Base-by-base conservation (phyloP, 441 rosid genomes). In the Croton setiger region DNA sequence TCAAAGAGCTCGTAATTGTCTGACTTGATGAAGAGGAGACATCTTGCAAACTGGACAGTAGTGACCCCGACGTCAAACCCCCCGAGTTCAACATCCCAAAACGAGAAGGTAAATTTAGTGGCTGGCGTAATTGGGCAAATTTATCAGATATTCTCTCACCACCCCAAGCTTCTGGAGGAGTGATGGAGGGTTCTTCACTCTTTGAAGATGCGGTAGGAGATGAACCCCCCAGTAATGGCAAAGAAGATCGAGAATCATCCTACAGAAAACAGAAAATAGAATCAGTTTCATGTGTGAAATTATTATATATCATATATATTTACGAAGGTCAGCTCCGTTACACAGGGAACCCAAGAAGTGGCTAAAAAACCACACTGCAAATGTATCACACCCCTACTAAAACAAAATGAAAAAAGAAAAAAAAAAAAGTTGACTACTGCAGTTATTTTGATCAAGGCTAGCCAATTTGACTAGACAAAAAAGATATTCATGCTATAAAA, bases 101-200 rank as follows among this genome's bases (percentile, higher is more conserved):
- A 67, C 86, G 87, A 60, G 96, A 83, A 37, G 98, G 85, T 69
- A 85, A 52, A 72, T 74, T 77, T 65, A 61, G 79, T 31, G 86
- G 75, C 71, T 83, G 96, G 47, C 74, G 81, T 39, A 87, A 75
- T 61, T 81, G 83, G 73, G 83, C 64, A 69, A 78, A 75, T 79
- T 86, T 92, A 31, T 90, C 90, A 66, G 92, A 78, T 72, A 90
- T 66, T 81, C 78, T 87, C 77, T 90, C 94, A 64, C 97, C 98
- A 61, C 98, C 99, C 98, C 99, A 95, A 69, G 99, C 96, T 81
- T 95, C 96, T 66, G 99, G 98, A 76, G 98, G 99, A 70, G 96
- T 90, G 74, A 87, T 79, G 45, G 94, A 83, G 63, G 93, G 68
- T 51, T 90, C 88, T 75, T 87, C 98, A 61, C 75, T 85, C 81